phyloP scores from a whole-genome alignment of 1,139 yeast genomes.

The Kodamaea sp. region DNA sequence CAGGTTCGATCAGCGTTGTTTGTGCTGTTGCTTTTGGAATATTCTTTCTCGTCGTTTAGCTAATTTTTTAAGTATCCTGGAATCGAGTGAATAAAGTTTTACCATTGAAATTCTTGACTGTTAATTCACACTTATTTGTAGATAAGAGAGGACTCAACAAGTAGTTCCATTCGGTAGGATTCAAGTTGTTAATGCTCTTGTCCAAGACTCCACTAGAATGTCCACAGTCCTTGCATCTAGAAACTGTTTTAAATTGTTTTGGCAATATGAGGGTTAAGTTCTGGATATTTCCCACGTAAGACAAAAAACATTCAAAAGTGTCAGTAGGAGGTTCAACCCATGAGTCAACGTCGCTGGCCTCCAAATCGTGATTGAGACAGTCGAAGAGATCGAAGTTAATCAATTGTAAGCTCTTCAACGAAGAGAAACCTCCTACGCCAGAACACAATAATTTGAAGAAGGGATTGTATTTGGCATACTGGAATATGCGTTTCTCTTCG shows the following conservation, averaged over 20 bases:
- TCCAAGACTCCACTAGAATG: constrained; percentile 14
- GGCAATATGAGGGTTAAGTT: constrained; percentile 27
- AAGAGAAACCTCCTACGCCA: constrained; percentile 35
- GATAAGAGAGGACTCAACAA: constrained; percentile 29
- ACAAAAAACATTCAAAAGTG: constrained; percentile 31
- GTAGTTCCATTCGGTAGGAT: constrained; percentile 29
- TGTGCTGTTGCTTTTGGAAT: neutral
- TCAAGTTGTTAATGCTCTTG: constrained; percentile 17
- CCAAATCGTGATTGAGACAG: constrained; percentile 14
- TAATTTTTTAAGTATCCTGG: neutral
- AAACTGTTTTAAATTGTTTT: constrained; percentile 7
- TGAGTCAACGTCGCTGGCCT: constrained; percentile 14
- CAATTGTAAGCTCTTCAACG: constrained; percentile 27
- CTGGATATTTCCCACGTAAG: constrained; percentile 27
- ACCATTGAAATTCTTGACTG: constrained; percentile 17
- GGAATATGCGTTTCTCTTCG: constrained; percentile 22
- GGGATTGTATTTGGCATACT: constrained; percentile 39
- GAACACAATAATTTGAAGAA: constrained; percentile 47
- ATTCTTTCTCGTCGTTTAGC: too few relatives aligned
- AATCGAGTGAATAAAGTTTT: constrained; percentile 3
- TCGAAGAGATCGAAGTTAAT: constrained; percentile 39
- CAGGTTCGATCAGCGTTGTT: neutral
- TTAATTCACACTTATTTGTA: constrained; percentile 20
- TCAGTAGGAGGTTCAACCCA: constrained; percentile 18
- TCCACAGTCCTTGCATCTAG: constrained; percentile 40